phyloP scores from a whole-genome alignment of 2,329 filamentous ascomycete species.

The Fusarium equiseti region DNA sequence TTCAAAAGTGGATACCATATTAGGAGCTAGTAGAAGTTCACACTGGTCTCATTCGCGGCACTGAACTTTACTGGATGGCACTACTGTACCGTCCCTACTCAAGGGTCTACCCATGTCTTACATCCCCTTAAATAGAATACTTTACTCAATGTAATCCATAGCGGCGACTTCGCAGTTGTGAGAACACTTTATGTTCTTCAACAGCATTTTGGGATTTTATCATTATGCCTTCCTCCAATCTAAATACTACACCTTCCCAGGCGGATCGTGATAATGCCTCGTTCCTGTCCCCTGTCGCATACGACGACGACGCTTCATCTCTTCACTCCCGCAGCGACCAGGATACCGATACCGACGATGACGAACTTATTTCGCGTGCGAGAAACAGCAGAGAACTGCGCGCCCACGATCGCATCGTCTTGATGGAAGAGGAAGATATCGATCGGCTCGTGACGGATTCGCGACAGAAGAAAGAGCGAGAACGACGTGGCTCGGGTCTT shows the following conservation, averaged over 20 bases:
- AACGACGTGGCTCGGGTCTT: slow-evolving; percentile 63
- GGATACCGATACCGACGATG: slow-evolving; percentile 82
- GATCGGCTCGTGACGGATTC: slow-evolving; percentile 69
- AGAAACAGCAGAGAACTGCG: slow-evolving; percentile 77
- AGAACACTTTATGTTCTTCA: slow-evolving; percentile 31
- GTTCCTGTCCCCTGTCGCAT: slow-evolving; percentile 72
- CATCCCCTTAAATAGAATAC: slow-evolving; percentile 39
- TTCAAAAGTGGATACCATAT: slow-evolving; percentile 9
- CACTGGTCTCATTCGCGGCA: slow-evolving; percentile 38
- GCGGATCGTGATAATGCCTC: slow-evolving; percentile 54
- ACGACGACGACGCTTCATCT: slow-evolving; percentile 77
- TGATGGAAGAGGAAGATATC: slow-evolving; percentile 81
- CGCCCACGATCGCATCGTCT: slow-evolving; percentile 75
- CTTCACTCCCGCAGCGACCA: slow-evolving; percentile 76
- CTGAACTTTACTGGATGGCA: background rate
- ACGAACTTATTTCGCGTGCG: slow-evolving; percentile 73
- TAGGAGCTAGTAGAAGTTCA: slow-evolving; percentile 42
- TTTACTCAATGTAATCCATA: slow-evolving; percentile 23
- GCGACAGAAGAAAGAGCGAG: slow-evolving; percentile 62
- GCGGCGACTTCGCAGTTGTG: slow-evolving; percentile 23
- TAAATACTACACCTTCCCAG: slow-evolving; percentile 39
- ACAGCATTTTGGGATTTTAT: slow-evolving; percentile 27
- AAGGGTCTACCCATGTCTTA: slow-evolving; percentile 36
- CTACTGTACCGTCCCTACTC: slow-evolving; percentile 3
- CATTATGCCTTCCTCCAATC: slow-evolving; percentile 42